Percentiles rank a stretch among this genome's conserved stretches.
phyloP scores from a whole-genome alignment of 1,284 basidiomycete genomes.

The Meira nashicola region DNA sequence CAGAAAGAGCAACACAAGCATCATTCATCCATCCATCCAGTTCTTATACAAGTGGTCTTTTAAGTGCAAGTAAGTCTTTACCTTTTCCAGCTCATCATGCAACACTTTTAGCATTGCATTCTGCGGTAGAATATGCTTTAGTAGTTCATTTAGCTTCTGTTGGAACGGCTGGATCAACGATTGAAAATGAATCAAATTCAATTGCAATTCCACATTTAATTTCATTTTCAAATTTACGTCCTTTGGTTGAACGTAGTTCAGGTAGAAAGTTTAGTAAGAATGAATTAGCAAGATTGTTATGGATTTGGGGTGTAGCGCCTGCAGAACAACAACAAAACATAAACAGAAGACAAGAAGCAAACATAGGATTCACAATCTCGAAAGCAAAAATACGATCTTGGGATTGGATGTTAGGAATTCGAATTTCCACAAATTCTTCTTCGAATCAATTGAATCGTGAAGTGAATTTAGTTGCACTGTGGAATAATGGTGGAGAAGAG shows the following conservation, averaged over 20 bases:
- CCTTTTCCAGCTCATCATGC: conserved; percentile 31
- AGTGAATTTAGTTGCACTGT: conserved; percentile 45
- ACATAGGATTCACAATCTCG: not conserved
- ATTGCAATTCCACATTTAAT: conserved; percentile 42
- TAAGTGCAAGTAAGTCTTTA: conserved; percentile 20
- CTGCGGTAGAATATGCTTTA: conserved; percentile 41
- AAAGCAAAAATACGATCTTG: not conserved
- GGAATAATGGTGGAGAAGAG: conserved; percentile 46
- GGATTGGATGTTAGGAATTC: not conserved
- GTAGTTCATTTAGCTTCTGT: conserved; percentile 45
- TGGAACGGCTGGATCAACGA: conserved; percentile 21
- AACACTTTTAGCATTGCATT: conserved; percentile 31
- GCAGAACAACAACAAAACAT: conserved; percentile 2
- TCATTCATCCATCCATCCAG: not conserved
- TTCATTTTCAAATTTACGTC: conserved; percentile 34
- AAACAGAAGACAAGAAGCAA: not conserved
- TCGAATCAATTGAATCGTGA: conserved; percentile 11
- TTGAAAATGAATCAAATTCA: conserved; percentile 13
- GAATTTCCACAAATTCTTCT: not conserved
- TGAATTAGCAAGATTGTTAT: conserved; percentile 34
- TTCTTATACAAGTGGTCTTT: not conserved
- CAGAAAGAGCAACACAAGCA: too few relatives aligned
- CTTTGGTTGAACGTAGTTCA: conserved; percentile 39
- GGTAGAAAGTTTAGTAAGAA: conserved; percentile 29
- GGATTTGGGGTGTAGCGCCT: conserved; percentile 25